Percentiles rank a stretch among this genome's conserved stretches.
These are phyloP conservation scores for Malassezia equina DNA, from an alignment of 1,284 basidiomycete species.

Conservation along the genomic window DNA sequence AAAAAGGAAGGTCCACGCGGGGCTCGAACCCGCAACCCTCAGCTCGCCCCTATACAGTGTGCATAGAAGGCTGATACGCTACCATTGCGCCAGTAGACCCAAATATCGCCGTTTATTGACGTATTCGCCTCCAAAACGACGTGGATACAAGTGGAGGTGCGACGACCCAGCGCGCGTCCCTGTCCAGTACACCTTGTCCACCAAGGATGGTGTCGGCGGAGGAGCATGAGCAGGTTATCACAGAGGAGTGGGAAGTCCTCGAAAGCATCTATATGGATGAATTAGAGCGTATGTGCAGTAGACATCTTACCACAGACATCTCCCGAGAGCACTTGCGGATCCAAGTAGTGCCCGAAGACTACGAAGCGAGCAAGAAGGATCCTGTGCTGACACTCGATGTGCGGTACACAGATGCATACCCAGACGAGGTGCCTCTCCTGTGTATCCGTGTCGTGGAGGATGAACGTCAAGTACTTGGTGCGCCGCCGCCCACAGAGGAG, in stretches of 20 bases:
- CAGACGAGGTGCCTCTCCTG: slow-evolving; percentile 66
- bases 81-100: slow-evolving; percentile 23
- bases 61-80: slow-evolving; percentile 23
- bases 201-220: slow-evolving; percentile 30
- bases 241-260: slow-evolving; percentile 84
- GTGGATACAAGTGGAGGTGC: not conserved
- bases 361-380: slow-evolving; percentile 30
- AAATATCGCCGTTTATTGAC: not conserved
- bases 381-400: slow-evolving; percentile 56
- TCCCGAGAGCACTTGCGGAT: slow-evolving; percentile 73
- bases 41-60: slow-evolving; percentile 7
- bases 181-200: not conserved
- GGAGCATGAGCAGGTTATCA: slow-evolving; percentile 51
- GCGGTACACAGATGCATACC: slow-evolving; percentile 61
- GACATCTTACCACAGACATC: slow-evolving; percentile 59
- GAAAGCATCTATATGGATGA: slow-evolving; percentile 93
- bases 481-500: slow-evolving; percentile 8
- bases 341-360: slow-evolving; percentile 75
- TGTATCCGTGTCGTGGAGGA: slow-evolving; percentile 58
- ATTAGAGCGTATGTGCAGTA: slow-evolving; percentile 70
- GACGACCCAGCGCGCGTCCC: not conserved
- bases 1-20: slow-evolving; percentile 20
- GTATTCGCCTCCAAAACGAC: not conserved
- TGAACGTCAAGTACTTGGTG: slow-evolving; percentile 22
- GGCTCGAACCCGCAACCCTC: slow-evolving; percentile 24